Evolutionary conservation across 2,329 filamentous ascomycete species (phyloP).

Genomic region (Scedosporium dehoogii): DNA sequence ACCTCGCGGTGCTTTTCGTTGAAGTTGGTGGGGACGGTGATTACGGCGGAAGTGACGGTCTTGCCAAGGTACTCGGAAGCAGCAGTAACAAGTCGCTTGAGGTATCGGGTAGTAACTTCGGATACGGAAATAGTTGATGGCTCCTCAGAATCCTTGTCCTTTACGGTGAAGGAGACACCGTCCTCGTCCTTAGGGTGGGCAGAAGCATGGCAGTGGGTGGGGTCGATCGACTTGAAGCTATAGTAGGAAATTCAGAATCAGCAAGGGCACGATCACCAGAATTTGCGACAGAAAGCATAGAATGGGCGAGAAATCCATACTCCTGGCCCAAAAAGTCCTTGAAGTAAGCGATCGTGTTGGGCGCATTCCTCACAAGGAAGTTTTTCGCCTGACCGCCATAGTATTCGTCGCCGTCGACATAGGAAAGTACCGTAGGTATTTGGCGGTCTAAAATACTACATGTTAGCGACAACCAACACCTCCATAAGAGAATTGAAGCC

Average conservation of each 20-base stretch:
- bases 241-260: background rate
- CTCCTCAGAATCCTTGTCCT: constrained; percentile 59
- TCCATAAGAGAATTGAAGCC: background rate
- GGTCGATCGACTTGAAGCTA: constrained; percentile 85
- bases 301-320: constrained; percentile 37
- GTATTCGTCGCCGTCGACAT: constrained; percentile 93
- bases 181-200: constrained; percentile 74
- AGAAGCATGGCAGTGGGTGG: constrained; percentile 86
- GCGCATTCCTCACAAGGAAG: constrained; percentile 83
- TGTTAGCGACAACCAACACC: background rate
- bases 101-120: constrained; percentile 75
- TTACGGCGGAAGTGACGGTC: constrained; percentile 85
- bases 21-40: constrained; percentile 92
- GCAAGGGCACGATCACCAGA: constrained; percentile 1
- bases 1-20: constrained; percentile 76
- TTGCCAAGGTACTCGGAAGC: constrained; percentile 90
- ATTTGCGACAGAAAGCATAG: background rate
- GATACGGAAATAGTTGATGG: constrained; percentile 61
- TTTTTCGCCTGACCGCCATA: constrained; percentile 91
- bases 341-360: constrained; percentile 93
- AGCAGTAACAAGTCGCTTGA: constrained; percentile 70
- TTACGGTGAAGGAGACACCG: constrained; percentile 71
- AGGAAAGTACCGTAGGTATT: constrained; percentile 89
- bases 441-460: constrained; percentile 63
- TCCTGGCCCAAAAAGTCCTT: constrained; percentile 92